A percentile compares a stretch with the other conserved stretches of the same genome.
Conservation (phyloP, 169 alveolate genomes). For the Eimeria maxima region DNA sequence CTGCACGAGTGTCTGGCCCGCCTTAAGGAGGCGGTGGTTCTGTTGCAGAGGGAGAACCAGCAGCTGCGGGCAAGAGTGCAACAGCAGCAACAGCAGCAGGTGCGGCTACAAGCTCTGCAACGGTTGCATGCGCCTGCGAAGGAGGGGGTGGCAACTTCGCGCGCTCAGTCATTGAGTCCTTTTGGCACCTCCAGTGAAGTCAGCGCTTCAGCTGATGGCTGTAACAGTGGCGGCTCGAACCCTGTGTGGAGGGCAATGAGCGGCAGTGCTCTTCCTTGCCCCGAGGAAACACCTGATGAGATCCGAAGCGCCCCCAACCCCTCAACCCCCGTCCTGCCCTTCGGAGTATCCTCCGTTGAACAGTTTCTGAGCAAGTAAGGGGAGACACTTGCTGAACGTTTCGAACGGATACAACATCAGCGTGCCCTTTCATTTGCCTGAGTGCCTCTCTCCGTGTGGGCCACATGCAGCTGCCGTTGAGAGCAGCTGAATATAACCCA, state of each 20-base stretch:
- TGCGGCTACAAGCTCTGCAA: slow-evolving; percentile 15
- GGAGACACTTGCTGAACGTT: no score
- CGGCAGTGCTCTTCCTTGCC: slow-evolving; percentile 36
- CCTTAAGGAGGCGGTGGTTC: slow-evolving; percentile 41
- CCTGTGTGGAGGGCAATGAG: slow-evolving; percentile 54
- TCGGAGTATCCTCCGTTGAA: slow-evolving; percentile 68
- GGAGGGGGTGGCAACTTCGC: slow-evolving; percentile 1
- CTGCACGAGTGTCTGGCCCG: slow-evolving; percentile 47
- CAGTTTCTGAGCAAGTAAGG: slow-evolving; percentile 55
- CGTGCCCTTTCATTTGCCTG: no score
- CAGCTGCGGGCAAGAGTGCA: slow-evolving; percentile 41
- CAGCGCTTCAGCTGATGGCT: slow-evolving; percentile 29
- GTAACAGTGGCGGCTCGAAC: slow-evolving; percentile 40
- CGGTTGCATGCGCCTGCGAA: slow-evolving; percentile 18
- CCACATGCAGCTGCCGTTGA: no score
- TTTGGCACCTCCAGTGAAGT: slow-evolving; percentile 48
- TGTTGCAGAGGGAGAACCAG: slow-evolving; percentile 59
- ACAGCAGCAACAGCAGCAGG: slow-evolving; percentile 73
- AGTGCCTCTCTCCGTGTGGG: no score
- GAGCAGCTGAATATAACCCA: no score
- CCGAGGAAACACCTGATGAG: slow-evolving; percentile 59
- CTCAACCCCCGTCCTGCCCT: slow-evolving; percentile 62
- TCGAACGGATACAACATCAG: no score
- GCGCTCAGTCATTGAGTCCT: slow-evolving; percentile 59
- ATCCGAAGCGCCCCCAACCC: slow-evolving; percentile 79